Base-by-base conservation (phyloP, 164 flowering plant species). In the Warburgia ugandensis region DNA sequence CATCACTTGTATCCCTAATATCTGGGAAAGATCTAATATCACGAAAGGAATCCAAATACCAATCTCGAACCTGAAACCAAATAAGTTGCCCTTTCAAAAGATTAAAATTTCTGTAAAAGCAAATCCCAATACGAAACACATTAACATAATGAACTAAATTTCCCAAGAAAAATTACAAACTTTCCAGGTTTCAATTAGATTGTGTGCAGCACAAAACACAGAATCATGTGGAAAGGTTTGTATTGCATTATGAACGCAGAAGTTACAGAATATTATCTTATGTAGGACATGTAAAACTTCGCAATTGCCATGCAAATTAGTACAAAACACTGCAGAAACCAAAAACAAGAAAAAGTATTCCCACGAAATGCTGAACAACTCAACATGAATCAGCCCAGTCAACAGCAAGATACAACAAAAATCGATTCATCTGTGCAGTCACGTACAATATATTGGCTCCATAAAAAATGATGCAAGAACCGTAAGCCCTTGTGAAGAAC, bases 31-130 rank as follows among this genome's bases (percentile, higher is more conserved):
- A 32, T 58, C 92, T 70, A 42, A 94, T 61, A 52, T 94, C 96
- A 37, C 92, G 86, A 58, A 84, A 89, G 21, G 99, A 94, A 58
- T 87, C 98, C 77, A 94, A 60, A 56, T 89, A 94, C 97, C 99
- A 94, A 55, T 94, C 96, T 46, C 94, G 71, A 22, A 91, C 96
- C 97, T 87, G 47, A 29, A n/a, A 58, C n/a, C n/a, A 13, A 28
- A 45, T 13, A 47, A 41, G 29, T 26, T 4, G 4, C 3, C 9
- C 39, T 23, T 29, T n/a, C 13, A 38, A 40, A 48, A n/a, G 29
- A 2, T 21, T 7, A 51, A 21, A 29, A 13, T 14, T 40, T 5
- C 23, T 31, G 12, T 13, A 2, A n/a, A 13, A 17, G 14, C 2
- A 38, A 25, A 37, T 30, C 21, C 5, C 10, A 17, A 25, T 6